Conservation (phyloP, 2,329 filamentous ascomycete genomes). For the Thelonectria blattea region DNA sequence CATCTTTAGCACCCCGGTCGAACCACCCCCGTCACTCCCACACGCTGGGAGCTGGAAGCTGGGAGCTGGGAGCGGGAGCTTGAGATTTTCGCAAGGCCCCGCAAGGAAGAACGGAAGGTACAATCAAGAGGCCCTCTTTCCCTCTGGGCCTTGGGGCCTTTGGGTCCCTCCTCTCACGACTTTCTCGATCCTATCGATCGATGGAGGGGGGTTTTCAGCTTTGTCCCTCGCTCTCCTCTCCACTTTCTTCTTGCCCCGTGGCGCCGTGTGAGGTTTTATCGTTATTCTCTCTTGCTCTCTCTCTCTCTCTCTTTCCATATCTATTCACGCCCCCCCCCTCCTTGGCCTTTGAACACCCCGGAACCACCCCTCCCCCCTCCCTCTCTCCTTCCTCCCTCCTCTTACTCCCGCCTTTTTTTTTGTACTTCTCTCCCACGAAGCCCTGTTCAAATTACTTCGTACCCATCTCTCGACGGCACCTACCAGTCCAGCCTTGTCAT, state of each 20-base stretch:
- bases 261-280: background rate
- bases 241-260: constrained; percentile 6
- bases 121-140: constrained; percentile 12
- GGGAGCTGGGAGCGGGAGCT: constrained; percentile 16
- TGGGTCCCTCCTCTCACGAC: constrained; percentile 18
- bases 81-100: constrained; percentile 20
- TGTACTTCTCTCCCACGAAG: background rate
- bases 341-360: too few species aligned
- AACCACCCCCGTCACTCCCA: constrained; percentile 19
- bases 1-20: constrained; percentile 4
- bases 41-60: constrained; percentile 19
- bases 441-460: constrained; percentile 11
- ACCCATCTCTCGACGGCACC: constrained; percentile 20
- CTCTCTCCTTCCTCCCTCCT: background rate
- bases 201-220: constrained; percentile 43
- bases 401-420: background rate
- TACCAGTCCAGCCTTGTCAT: constrained; percentile 4
- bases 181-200: constrained; percentile 46
- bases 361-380: background rate
- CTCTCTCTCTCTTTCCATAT: background rate
- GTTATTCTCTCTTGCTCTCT: background rate
- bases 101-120: constrained; percentile 12
- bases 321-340: background rate
- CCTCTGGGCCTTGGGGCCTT: too few species aligned
- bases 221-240: constrained; percentile 17